Conservation (phyloP, 805 yeast species). For the Candida easanensis region DNA sequence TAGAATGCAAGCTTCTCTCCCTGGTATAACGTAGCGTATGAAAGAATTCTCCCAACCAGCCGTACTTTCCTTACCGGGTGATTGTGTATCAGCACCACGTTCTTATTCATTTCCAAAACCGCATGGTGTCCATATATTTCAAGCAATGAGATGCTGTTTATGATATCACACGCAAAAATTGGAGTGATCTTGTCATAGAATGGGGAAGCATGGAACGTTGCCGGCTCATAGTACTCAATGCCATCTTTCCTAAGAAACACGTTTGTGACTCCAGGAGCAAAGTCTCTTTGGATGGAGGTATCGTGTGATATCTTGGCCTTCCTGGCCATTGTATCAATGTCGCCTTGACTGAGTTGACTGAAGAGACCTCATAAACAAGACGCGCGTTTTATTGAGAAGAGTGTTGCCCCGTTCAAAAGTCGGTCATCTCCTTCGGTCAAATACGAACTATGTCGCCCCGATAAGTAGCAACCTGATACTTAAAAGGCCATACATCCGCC, state of each 20-base stretch:
- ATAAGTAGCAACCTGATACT: too few species aligned
- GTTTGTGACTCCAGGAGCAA: slow-evolving; percentile 28
- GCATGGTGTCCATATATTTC: slow-evolving; percentile 30
- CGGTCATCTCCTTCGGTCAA: slow-evolving; percentile 5
- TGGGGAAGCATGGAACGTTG: slow-evolving; percentile 33
- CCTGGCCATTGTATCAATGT: slow-evolving; percentile 2
- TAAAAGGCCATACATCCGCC: too few species aligned
- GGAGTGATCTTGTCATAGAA: slow-evolving; percentile 31
- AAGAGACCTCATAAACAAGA: neutral
- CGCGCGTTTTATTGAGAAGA: neutral
- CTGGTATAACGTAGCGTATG: slow-evolving; percentile 28
- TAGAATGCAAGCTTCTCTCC: slow-evolving; percentile 17
- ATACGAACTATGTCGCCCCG: slow-evolving; percentile 9
- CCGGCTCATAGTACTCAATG: slow-evolving; percentile 33
- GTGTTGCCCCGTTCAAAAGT: slow-evolving; percentile 9
- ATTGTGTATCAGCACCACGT: slow-evolving; percentile 35
- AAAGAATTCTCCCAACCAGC: slow-evolving; percentile 38
- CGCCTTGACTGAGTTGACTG: too few species aligned
- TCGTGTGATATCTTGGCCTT: slow-evolving; percentile 5
- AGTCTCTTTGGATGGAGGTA: slow-evolving; percentile 13
- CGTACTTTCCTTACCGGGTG: slow-evolving; percentile 39
- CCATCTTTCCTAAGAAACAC: slow-evolving; percentile 26
- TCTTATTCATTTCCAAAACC: slow-evolving; percentile 9
- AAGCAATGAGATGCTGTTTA: slow-evolving; percentile 17
- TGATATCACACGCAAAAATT: slow-evolving; percentile 31